Base-by-base conservation (phyloP, 1,284 basidiomycete species). In the Cryptococcus floricola region DNA sequence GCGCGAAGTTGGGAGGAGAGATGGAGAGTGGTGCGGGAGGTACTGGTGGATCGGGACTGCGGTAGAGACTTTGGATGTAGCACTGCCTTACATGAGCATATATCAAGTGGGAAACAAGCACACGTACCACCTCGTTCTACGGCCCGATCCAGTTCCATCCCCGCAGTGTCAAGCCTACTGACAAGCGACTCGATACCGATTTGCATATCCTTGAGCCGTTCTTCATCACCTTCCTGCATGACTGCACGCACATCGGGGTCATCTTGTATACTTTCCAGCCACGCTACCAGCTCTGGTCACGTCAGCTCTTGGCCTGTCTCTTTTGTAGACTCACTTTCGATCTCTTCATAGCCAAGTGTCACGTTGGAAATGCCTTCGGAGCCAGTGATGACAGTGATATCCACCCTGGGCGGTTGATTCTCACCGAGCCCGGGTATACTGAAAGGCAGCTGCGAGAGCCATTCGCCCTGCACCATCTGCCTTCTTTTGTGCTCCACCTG, bases 361-460 rank as follows among this genome's bases (percentile, higher is more conserved):
- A 69, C 48, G 0, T 46, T 58, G 23, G 45, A 53, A 6, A 75
- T 48, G 0, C 58, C 59, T 6, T 74, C 71, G 2, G 57, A 60
- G 1, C 71, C 70, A 25, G 85, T 85, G 0, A 80, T 80, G 0
- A 88, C 85, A 1, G 85, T 84, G 64, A 92, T 86, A 63, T 92
- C 89, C 59, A 92, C 83, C 4, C 79, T 80, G 0, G 89, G 88
- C 9, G 50, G 55, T 49, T 58, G 59, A 9, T 53, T 63, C 28
- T 69, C 69, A 3, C 66, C 62, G 39, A 70, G 43, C 3, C 57
- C 59, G 0, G 59, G 79, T 6, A 85, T 81, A 38, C 87, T 85
- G 65, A 90, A 93, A 0, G 90, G 91, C 4, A 93, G 78, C 64
- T 89, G 86, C 0, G 86, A 86, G 62, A 88, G 83, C 12, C 89